Evolutionary conservation across 495 filamentous ascomycete species (phyloP).

Genomic region (Xanthoparmelia taractica): DNA sequence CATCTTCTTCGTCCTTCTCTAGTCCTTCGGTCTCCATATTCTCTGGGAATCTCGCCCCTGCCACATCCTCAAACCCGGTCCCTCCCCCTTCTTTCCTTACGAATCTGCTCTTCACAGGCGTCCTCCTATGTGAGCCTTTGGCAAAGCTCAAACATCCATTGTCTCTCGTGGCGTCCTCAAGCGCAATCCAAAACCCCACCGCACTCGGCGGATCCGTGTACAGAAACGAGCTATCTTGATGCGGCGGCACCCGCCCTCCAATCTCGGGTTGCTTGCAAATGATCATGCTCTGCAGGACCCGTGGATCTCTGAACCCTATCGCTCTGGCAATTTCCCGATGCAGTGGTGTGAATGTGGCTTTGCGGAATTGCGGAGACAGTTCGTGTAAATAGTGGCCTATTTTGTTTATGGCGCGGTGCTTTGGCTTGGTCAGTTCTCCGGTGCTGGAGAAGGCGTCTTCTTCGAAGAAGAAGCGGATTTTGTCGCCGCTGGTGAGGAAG

Average conservation of each 20-base stretch:
- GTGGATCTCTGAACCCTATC: conserved; percentile 67
- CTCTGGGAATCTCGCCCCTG: conserved; percentile 39
- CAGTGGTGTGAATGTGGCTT: conserved; percentile 45
- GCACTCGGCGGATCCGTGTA: conserved; percentile 88
- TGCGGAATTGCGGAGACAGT: conserved; percentile 61
- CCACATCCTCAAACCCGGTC: conserved; percentile 47
- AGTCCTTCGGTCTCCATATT: conserved; percentile 26
- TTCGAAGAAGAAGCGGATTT: conserved; percentile 96
- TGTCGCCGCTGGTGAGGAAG: conserved; percentile 82
- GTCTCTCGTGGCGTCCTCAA: conserved; percentile 76
- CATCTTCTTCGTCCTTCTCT: conserved; percentile 38
- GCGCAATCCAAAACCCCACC: conserved; percentile 91
- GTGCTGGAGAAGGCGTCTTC: conserved; percentile 49
- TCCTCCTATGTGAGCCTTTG: conserved; percentile 65
- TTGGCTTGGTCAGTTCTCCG: conserved; percentile 62
- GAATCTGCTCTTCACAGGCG: conserved; percentile 59
- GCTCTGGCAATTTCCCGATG: conserved; percentile 60
- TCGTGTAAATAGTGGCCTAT: conserved; percentile 87
- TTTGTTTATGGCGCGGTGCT: conserved; percentile 82
- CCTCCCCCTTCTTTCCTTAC: conserved; percentile 53
- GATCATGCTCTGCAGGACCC: conserved; percentile 85
- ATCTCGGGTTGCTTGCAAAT: conserved; percentile 98
- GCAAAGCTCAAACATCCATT: conserved; percentile 88
- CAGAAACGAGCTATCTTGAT: conserved; percentile 87
- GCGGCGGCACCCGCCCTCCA: conserved; percentile 75